Conservation (phyloP, 208 protist genomes). For the Novymonas esmeraldas region DNA sequence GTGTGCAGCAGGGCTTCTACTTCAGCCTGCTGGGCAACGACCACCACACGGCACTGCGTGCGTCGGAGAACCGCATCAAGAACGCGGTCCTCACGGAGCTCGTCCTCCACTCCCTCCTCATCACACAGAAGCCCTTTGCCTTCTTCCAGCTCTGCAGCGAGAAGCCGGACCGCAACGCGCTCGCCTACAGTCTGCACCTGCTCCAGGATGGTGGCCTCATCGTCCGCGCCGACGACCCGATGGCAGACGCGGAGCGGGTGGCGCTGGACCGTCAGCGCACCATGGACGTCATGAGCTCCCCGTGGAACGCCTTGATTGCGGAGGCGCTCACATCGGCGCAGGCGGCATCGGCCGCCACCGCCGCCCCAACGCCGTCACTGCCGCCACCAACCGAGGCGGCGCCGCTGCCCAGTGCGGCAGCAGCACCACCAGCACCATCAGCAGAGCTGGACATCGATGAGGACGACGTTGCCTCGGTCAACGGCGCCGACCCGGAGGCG, state of each 20-base stretch:
- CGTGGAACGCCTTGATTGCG: conserved; percentile 51
- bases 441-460: too few species aligned
- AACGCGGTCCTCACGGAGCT: conserved; percentile 77
- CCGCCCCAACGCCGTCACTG: background rate
- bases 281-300: conserved; percentile 33
- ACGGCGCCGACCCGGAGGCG: conserved; percentile 1
- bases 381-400: background rate
- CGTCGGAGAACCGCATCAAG: conserved; percentile 52
- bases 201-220: conserved; percentile 75
- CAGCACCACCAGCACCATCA: too few species aligned
- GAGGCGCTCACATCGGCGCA: conserved; percentile 17
- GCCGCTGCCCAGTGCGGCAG: too few species aligned
- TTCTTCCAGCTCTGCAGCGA: conserved; percentile 77
- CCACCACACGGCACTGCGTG: conserved; percentile 41
- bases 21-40: conserved; percentile 64
- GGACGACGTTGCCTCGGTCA: conserved; percentile 20
- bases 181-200: conserved; percentile 58
- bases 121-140: conserved; percentile 58
- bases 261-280: conserved; percentile 26
- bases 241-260: conserved; percentile 44
- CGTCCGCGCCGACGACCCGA: conserved; percentile 38
- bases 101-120: conserved; percentile 77
- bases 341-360: background rate
- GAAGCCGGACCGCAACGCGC: conserved; percentile 54
- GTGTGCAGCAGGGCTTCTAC: conserved; percentile 90